phyloP scores from a whole-genome alignment of 306 rosid genomes.

The Albizia julibrissin region DNA sequence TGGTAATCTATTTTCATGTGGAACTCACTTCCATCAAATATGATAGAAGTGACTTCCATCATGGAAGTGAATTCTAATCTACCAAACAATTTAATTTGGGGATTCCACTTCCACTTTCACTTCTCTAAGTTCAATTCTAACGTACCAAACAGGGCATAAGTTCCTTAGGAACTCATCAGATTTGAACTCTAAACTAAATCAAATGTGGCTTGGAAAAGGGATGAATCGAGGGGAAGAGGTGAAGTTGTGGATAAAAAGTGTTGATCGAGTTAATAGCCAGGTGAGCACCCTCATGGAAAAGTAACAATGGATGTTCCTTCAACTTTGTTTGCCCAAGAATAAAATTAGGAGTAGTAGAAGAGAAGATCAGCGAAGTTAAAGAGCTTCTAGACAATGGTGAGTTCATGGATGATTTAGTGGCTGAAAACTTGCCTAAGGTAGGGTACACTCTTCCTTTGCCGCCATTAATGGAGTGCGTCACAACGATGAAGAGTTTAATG shows the following conservation, averaged over 20 bases:
- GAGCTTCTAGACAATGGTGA: neutral
- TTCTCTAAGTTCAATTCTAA: too few relatives aligned
- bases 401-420: neutral
- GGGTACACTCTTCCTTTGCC: neutral
- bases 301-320: neutral
- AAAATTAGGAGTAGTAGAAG: neutral
- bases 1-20: too few relatives aligned
- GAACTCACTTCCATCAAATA: too few relatives aligned
- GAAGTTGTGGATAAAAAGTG: neutral
- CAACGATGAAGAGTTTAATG: neutral
- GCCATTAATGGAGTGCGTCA: neutral
- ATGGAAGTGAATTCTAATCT: too few relatives aligned
- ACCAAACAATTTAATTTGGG: too few relatives aligned
- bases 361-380: neutral
- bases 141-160: too few relatives aligned
- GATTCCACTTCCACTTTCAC: too few relatives aligned
- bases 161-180: too few relatives aligned
- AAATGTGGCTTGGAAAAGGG: neutral
- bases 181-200: neutral
- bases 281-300: neutral
- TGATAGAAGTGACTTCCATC: too few relatives aligned
- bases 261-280: neutral
- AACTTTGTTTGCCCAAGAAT: neutral
- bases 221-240: neutral
- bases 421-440: neutral